Conservation (phyloP, 164 flowering plant genomes). For the Nymphaea colorata region DNA sequence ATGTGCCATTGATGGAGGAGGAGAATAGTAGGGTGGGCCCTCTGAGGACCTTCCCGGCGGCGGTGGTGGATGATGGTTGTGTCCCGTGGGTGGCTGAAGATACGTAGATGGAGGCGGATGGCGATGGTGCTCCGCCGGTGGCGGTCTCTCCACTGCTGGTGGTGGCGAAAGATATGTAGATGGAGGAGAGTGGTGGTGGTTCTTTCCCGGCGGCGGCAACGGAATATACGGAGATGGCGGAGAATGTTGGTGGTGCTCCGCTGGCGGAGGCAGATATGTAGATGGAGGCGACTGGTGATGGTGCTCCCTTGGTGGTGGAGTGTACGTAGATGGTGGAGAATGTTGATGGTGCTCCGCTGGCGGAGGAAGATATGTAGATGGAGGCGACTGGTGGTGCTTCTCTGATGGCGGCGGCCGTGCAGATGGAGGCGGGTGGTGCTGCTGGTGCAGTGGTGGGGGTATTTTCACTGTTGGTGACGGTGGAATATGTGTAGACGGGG, state of each 20-base stretch:
- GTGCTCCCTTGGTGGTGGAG: not conserved
- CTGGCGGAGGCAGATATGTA: conserved; percentile 4
- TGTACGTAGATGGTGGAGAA: not conserved
- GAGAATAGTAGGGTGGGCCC: not conserved
- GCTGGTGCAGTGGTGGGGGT: conserved; percentile 1
- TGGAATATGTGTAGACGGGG: not conserved
- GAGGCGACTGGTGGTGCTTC: conserved; percentile 7
- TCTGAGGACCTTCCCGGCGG: not conserved
- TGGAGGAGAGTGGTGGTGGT: conserved; percentile 3
- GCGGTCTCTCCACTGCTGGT: not conserved
- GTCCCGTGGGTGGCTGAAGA: not conserved
- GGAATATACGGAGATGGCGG: not conserved
- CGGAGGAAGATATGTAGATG: conserved; percentile 8
- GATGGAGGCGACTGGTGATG: conserved; percentile 7
- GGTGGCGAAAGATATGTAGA: conserved; percentile 5
- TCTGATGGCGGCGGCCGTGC: conserved; percentile 4
- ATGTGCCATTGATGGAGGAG: not conserved
- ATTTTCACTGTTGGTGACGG: not conserved
- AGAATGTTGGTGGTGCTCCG: not conserved
- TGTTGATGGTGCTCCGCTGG: conserved; percentile 5
- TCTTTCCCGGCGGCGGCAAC: not conserved
- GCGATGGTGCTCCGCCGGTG: conserved; percentile 4
- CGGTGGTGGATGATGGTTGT: conserved; percentile 6
- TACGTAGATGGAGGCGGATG: conserved; percentile 11
- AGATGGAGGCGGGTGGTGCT: conserved; percentile 2